Evolutionary conservation across 148 eudicot species (phyloP), one percentile per base, ranked within the genome.

Genomic region (Rhododendron williamsianum): DNA sequence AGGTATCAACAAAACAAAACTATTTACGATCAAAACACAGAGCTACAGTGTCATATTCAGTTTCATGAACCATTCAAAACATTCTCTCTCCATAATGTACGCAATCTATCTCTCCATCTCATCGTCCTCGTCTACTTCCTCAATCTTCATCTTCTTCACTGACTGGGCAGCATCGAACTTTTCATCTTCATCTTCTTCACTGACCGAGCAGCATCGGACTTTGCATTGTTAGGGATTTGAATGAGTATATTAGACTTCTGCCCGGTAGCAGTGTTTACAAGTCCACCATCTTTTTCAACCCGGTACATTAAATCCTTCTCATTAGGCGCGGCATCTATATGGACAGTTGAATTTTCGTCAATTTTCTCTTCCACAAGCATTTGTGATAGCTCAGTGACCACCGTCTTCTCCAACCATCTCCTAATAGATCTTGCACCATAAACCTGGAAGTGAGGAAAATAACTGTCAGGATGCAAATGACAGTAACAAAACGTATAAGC

Each of bases 361-460:
- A 95, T 94, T 82, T 91, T 95, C 79, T 91, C 98, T 60, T 72
- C 82, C 0, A 93, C 72, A 0, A 95, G 94, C 98, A 95, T 92
- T 60, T 88, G 92, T 3, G 95, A 94, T 63, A 95, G 67, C 86
- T 94, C 94, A 0, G 98, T 94, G 38, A 94, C 99, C 38, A 96
- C 97, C 85, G 89, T 92, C 81, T 90, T 94, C 91, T 96, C 99
- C 46, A 96, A 83, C 97, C 98, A 96, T 81, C 99, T 95, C 87
- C 98, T 92, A 9, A 96, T 94, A 0, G 99, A 97, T 63, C 99
- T 91, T 56, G 97, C 99, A 76, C 99, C 99, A 80, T 93, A 94
- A 0, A 94, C 98, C 99, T 93, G 76, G 85, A 82, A 63, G 18
- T n/a, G 71, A 36, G 49, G 18, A 71, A 18, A 51, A 13, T 10